Percentiles rank a stretch among this genome's conserved stretches.
Evolutionary conservation across 768 basidiomycete species (phyloP).

Genomic region (Naganishia vishniacii): DNA sequence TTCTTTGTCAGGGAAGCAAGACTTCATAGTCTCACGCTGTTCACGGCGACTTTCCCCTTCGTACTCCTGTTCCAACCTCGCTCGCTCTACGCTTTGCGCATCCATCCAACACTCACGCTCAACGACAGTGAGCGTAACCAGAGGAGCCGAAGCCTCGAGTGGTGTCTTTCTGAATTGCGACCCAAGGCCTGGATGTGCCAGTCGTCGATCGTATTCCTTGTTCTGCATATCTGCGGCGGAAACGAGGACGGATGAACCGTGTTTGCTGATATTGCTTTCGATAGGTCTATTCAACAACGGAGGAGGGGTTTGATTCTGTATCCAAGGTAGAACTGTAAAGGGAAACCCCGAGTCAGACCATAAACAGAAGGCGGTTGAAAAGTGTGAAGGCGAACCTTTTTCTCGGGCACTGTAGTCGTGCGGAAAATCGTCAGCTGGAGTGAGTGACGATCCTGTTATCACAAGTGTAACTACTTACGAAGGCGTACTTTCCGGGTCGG

Average conservation of each 20-base stretch:
- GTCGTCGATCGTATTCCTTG: too few species aligned
- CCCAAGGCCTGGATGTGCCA: too few species aligned
- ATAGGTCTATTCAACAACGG: not conserved
- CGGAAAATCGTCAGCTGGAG: too few species aligned
- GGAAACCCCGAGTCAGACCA: too few species aligned
- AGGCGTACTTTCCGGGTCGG: conserved; percentile 5
- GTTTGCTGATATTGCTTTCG: not conserved
- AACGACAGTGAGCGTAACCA: too few species aligned
- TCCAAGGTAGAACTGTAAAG: conserved; percentile 4
- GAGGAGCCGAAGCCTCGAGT: too few species aligned
- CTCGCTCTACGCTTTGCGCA: conserved; percentile 15
- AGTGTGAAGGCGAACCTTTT: not conserved
- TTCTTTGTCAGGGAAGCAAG: too few species aligned
- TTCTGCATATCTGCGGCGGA: conserved; percentile 6
- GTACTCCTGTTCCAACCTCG: conserved; percentile 14
- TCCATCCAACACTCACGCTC: conserved; percentile 13
- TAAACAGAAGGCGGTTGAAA: not conserved
- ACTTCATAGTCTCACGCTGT: not conserved
- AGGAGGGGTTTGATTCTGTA: not conserved
- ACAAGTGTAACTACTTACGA: conserved; percentile 5
- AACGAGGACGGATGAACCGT: not conserved
- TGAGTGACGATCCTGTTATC: too few species aligned
- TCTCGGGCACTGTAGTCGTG: not conserved
- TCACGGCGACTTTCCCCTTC: not conserved
- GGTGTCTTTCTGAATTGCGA: too few species aligned